A percentile compares a stretch with the other conserved stretches of the same genome.
Conservation (phyloP, 2,329 filamentous ascomycete genomes). For the Sporothrix schenckii region DNA sequence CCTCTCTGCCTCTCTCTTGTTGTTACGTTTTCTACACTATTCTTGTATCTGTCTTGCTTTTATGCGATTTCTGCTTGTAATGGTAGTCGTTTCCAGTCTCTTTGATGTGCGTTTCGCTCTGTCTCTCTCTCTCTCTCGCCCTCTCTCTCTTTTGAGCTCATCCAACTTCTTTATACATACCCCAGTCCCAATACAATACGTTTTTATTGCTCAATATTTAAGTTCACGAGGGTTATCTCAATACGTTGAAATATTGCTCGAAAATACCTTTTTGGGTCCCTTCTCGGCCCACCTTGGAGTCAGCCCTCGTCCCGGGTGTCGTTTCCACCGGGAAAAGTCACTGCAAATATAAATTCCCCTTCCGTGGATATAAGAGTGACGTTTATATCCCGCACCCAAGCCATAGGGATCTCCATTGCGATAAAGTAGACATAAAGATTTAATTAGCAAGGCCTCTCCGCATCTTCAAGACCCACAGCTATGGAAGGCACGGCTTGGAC, state of each 20-base stretch:
- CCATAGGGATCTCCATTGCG: neutral
- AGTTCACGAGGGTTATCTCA: neutral
- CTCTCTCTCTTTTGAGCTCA: neutral
- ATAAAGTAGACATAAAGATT: conserved; percentile 5
- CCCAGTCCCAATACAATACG: conserved; percentile 3
- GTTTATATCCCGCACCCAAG: neutral
- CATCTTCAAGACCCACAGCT: neutral
- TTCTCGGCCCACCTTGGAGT: neutral
- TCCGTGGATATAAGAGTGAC: conserved; percentile 17
- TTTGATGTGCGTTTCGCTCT: neutral
- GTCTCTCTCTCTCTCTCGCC: too few relatives aligned
- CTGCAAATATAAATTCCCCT: neutral
- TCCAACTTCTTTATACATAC: conserved; percentile 1
- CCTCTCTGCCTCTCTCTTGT: neutral
- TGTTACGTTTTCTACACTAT: neutral
- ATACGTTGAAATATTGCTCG: neutral
- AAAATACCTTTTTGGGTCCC: neutral
- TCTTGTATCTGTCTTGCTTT: neutral
- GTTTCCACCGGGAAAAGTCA: neutral
- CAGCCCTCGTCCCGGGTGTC: neutral
- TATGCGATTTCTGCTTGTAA: neutral
- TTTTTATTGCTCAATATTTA: neutral
- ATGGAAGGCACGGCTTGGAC: neutral
- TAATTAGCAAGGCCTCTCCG: neutral
- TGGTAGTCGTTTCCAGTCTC: conserved; percentile 2